Evolutionary conservation across 257 asterid species (phyloP).

Genomic region (Plectranthus barbatus): DNA sequence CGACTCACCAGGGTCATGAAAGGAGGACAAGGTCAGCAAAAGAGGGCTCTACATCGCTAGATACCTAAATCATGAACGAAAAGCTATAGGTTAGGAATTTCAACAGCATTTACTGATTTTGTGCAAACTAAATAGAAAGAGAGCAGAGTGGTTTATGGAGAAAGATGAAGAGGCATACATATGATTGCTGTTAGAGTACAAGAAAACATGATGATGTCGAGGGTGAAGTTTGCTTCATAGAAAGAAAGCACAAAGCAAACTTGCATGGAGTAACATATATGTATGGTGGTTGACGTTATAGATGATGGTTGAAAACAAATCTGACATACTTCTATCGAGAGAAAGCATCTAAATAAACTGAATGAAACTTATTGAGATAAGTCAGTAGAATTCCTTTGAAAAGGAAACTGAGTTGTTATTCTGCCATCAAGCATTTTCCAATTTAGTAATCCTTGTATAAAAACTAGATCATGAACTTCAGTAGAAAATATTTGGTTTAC

Average conservation of each 20-base stretch:
- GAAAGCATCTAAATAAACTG: neutral
- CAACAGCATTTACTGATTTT: constrained; percentile 15
- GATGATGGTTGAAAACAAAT: neutral
- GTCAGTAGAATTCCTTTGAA: neutral
- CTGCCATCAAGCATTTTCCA: neutral
- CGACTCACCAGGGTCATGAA: constrained; percentile 63
- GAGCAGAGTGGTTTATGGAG: constrained; percentile 3
- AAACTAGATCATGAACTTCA: constrained; percentile 8
- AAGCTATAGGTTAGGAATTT: constrained; percentile 52
- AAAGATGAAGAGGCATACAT: constrained; percentile 1
- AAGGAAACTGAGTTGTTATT: neutral
- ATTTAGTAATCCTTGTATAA: constrained; percentile 5
- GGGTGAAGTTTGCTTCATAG: neutral
- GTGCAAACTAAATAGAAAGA: constrained; percentile 9
- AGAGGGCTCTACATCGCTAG: constrained; percentile 72
- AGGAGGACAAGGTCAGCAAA: constrained; percentile 53
- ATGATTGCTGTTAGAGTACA: neutral
- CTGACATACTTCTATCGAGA: neutral
- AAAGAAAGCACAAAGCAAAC: neutral
- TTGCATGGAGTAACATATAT: neutral
- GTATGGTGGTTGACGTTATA: neutral
- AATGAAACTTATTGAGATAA: neutral
- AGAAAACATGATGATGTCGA: neutral
- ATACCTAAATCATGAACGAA: constrained; percentile 82
- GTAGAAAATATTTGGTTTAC: neutral